Evolutionary conservation across 2,329 filamentous ascomycete species (phyloP), one percentile per base, ranked within the genome.

Genomic region (Elsinoe necatrix): DNA sequence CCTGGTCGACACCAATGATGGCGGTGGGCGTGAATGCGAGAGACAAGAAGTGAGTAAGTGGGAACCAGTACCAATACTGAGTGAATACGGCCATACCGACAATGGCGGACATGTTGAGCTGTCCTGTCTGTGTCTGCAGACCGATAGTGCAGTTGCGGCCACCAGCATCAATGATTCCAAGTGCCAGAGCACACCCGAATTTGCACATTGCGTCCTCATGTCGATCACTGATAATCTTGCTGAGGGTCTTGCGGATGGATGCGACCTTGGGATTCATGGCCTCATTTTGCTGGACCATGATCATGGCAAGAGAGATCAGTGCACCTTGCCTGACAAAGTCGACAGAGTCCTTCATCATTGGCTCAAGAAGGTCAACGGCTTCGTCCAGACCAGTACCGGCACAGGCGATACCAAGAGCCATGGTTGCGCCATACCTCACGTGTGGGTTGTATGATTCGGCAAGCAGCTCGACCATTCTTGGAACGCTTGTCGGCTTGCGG

Each of bases 41-140:
- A 0, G 92, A 95, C 58, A 98, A 72, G 82, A 98, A 98, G 73
- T 98, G 93, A 27, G 93, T 95, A 66, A 97, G 86, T 59, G 93
- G 93, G 82, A 98, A 98, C 93, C 93, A 98, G 77, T 98, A 98
- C 93, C 93, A 98, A 77, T 98, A 98, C 71, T 98, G 93, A 7
- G 91, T 95, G 74, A 98, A 98, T 55, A 98, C 87, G 25, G 90
- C 92, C 84, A 95, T 95, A 63, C 93, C 95, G 16, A 98, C 91
- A 63, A 98, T 95, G 60, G 89, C 95, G 16, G 91, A 84, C 91
- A 98, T 96, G 78, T 98, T 97, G 63, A 98, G 83, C 69, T 96
- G 98, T 62, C 95, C 95, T 0, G 92, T 96, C 73, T 95, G 93
- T 1, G 93, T 98, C 72, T 98, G 93, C 37, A 98, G 80, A 27